These are phyloP conservation scores for Capsella rubella DNA, from an alignment of 441 rosid genomes.

Conservation along the genomic window DNA sequence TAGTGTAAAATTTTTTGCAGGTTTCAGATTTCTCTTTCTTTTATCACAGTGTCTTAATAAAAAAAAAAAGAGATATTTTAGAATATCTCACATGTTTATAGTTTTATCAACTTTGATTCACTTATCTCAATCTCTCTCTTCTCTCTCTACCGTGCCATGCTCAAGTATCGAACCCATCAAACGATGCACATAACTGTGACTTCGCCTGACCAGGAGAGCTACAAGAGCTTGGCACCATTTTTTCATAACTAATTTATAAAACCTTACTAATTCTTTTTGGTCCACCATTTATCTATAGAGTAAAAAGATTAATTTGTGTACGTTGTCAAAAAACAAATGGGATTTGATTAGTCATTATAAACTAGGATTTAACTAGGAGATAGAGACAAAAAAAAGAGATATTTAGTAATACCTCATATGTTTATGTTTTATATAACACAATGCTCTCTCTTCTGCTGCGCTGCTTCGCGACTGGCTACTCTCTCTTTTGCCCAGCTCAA, in stretches of 20 bases:
- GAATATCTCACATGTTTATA: constrained; percentile 21
- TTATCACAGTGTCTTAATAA: too few relatives aligned
- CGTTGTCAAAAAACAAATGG: too few relatives aligned
- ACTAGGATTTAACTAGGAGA: too few relatives aligned
- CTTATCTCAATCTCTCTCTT: neutral
- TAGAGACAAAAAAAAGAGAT: neutral
- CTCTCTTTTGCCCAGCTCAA: neutral
- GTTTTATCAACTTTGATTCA: neutral
- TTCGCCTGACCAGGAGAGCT: constrained; percentile 10
- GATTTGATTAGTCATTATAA: too few relatives aligned
- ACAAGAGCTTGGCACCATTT: neutral
- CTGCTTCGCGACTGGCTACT: neutral
- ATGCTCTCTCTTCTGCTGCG: neutral
- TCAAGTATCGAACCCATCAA: neutral
- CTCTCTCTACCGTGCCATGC: neutral
- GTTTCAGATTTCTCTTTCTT: too few relatives aligned
- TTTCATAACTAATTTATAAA: too few relatives aligned
- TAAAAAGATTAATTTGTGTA: too few relatives aligned
- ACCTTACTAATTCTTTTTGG: too few relatives aligned
- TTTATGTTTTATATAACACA: neutral
- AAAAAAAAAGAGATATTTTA: constrained; percentile 12
- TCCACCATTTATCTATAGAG: too few relatives aligned
- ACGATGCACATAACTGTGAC: neutral
- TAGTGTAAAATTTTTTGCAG: too few relatives aligned
- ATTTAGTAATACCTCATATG: constrained; percentile 2